Evolutionary conservation across 352 stramenopile genomes (phyloP).

Genomic region (Globisporangium acanthophoron): DNA sequence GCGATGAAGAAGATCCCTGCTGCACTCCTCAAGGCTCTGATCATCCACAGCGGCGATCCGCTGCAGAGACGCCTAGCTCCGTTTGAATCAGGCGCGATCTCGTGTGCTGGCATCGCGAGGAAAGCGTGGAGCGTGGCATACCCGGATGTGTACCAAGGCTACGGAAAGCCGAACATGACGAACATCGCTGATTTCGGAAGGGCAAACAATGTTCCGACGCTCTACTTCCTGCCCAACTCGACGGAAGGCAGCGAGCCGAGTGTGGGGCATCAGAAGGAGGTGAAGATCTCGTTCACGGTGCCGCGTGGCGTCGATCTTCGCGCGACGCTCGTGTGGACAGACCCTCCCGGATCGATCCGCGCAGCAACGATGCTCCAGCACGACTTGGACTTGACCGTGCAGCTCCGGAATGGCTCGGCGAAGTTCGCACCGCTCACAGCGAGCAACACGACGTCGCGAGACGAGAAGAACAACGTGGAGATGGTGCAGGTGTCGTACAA

Average conservation of each 20-base stretch:
- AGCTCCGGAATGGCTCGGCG: conserved; percentile 46
- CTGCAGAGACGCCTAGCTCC: conserved; percentile 39
- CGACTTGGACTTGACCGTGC: conserved; percentile 67
- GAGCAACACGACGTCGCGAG: conserved; percentile 32
- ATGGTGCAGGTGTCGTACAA: conserved; percentile 75
- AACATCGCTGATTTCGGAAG: conserved; percentile 62
- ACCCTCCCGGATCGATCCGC: conserved; percentile 60
- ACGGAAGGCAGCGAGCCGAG: conserved; percentile 50
- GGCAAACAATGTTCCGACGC: conserved; percentile 19
- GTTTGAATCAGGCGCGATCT: conserved; percentile 37
- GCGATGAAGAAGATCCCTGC: conserved; percentile 61
- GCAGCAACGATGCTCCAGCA: conserved; percentile 68
- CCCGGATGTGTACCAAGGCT: conserved; percentile 76
- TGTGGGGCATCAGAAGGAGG: conserved; percentile 45
- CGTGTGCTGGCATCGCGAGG: conserved; percentile 32
- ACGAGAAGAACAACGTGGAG: conserved; percentile 82
- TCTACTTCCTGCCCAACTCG: conserved; percentile 78
- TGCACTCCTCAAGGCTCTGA: conserved; percentile 70
- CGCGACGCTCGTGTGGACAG: conserved; percentile 76
- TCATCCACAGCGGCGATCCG: conserved; percentile 70
- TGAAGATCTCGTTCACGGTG: conserved; percentile 70
- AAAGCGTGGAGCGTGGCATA: conserved; percentile 37
- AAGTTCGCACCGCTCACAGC: conserved; percentile 61
- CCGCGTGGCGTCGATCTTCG: conserved; percentile 54
- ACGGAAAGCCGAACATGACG: conserved; percentile 76